phyloP scores from a whole-genome alignment of 2,329 filamentous ascomycete species.

The Metarhizium guizhouense region DNA sequence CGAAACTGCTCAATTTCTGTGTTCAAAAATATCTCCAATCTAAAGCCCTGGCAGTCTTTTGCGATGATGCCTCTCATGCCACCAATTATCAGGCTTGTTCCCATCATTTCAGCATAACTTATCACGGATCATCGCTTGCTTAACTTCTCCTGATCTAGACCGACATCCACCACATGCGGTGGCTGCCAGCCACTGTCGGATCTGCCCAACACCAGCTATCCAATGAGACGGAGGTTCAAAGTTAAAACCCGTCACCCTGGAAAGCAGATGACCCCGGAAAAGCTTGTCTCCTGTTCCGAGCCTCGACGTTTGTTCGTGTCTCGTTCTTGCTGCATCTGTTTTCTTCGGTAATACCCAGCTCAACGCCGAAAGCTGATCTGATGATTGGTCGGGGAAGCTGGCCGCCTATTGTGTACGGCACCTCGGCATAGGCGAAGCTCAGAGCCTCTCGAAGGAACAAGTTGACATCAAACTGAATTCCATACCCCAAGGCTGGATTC shows the following conservation, averaged over 20 bases:
- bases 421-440: conserved; percentile 20
- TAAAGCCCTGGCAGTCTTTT: background rate
- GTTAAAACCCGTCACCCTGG: too few relatives aligned
- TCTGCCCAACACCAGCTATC: too few relatives aligned
- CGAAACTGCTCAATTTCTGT: background rate
- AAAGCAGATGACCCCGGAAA: background rate
- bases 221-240: too few relatives aligned
- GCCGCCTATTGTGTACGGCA: conserved; percentile 17
- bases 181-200: too few relatives aligned
- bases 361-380: conserved; percentile 12
- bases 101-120: background rate
- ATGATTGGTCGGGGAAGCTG: conserved; percentile 23
- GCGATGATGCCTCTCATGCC: background rate
- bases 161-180: too few relatives aligned
- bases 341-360: conserved; percentile 1
- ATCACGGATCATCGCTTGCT: background rate
- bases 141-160: too few relatives aligned
- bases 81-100: background rate
- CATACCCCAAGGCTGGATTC: conserved; percentile 3
- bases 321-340: background rate
- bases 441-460: conserved; percentile 19
- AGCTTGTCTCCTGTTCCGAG: background rate
- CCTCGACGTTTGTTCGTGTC: background rate
- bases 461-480: conserved; percentile 16
- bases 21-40: background rate